A percentile compares a stretch with the other conserved stretches of the same genome.
phyloP scores from a whole-genome alignment of 805 yeast genomes.

The Suhomyces sp. region DNA sequence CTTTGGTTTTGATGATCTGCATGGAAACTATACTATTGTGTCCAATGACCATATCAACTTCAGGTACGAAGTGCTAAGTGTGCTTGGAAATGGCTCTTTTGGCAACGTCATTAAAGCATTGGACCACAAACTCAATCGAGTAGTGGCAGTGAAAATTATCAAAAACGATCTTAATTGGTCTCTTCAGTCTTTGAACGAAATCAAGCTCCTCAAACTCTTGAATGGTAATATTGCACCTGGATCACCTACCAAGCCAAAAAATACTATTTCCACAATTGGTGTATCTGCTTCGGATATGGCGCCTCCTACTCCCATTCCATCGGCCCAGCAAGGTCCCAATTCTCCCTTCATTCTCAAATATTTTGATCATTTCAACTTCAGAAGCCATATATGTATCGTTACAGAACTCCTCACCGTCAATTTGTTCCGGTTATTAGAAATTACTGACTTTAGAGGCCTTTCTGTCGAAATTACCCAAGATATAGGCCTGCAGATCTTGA shows the following conservation, averaged over 20 bases:
- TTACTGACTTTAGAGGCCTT: constrained; percentile 49
- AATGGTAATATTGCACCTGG: constrained; percentile 11
- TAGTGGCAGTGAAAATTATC: constrained; percentile 75
- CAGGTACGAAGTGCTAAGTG: constrained; percentile 58
- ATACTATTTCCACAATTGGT: too few relatives aligned
- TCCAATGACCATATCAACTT: constrained; percentile 73
- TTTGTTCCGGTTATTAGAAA: constrained; percentile 56
- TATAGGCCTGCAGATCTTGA: constrained; percentile 54
- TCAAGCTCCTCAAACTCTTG: constrained; percentile 58
- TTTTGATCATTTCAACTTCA: constrained; percentile 68
- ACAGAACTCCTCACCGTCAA: constrained; percentile 72
- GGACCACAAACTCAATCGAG: constrained; percentile 56
- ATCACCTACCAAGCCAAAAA: neutral
- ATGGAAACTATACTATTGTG: constrained; percentile 56
- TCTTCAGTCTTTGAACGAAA: constrained; percentile 74
- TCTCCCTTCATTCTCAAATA: constrained; percentile 29
- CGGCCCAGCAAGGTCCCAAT: neutral
- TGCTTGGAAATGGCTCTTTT: constrained; percentile 77
- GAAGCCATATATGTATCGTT: constrained; percentile 79
- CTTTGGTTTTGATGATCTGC: constrained; percentile 70
- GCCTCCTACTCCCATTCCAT: neutral
- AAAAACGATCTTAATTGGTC: constrained; percentile 72
- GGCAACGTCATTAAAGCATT: constrained; percentile 70
- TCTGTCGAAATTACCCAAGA: constrained; percentile 36
- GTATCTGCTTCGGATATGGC: too few relatives aligned